Conservation (phyloP, 495 filamentous ascomycete species). For the Penicillium waksmanii region DNA sequence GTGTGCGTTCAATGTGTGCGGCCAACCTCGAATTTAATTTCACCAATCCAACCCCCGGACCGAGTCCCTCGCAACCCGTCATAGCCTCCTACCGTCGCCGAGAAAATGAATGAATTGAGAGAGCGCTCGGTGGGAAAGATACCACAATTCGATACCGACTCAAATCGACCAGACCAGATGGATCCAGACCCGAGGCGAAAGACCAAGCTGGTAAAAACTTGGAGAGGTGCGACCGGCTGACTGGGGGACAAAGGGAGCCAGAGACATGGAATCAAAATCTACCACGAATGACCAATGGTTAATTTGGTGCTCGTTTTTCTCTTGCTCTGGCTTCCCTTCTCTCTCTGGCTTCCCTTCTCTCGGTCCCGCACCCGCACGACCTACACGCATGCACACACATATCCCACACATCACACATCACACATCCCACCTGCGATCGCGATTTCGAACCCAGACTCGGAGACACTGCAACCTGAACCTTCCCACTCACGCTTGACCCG, state of each 20-base stretch:
- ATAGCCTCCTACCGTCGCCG: background rate
- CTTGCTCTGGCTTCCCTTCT: background rate
- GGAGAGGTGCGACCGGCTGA: no score
- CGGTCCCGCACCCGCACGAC: background rate
- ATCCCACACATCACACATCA: background rate
- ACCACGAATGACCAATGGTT: background rate
- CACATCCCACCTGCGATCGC: slow-evolving; percentile 4
- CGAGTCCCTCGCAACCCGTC: slow-evolving; percentile 9
- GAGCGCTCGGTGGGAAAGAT: background rate
- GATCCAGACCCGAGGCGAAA: background rate
- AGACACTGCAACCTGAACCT: slow-evolving; percentile 16
- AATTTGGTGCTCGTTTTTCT: background rate
- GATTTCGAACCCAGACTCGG: slow-evolving; percentile 4
- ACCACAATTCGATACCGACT: background rate
- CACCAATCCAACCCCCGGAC: slow-evolving; percentile 1
- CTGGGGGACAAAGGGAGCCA: no score
- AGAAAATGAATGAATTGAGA: background rate
- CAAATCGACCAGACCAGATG: background rate
- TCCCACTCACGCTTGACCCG: background rate
- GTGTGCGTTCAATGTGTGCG: slow-evolving; percentile 23
- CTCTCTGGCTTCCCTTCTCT: no score
- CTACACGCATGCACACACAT: background rate
- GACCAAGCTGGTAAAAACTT: no score
- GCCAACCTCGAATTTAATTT: slow-evolving; percentile 23
- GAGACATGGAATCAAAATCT: no score